A percentile compares a stretch with the other conserved stretches of the same genome.
These are phyloP conservation scores for Sphagnurus paluster DNA, from an alignment of 1,284 basidiomycete genomes.

Conservation along the genomic window DNA sequence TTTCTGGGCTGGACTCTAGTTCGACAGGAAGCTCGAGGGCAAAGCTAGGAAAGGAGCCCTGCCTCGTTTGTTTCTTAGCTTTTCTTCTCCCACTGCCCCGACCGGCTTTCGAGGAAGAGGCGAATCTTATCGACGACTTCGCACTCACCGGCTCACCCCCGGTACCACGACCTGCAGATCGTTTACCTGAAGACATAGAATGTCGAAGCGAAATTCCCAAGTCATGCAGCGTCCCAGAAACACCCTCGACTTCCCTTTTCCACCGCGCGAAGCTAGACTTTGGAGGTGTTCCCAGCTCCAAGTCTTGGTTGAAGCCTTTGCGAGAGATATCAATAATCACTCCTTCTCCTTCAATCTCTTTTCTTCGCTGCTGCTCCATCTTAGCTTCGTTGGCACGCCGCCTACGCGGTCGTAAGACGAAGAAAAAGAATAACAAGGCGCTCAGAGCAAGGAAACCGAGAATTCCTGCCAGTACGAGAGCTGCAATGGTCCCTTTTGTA, in stretches of 20 bases:
- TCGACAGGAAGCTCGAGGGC: constrained; percentile 33
- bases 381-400: constrained; percentile 22
- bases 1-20: constrained; percentile 18
- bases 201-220: constrained; percentile 42
- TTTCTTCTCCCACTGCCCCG: constrained; percentile 37
- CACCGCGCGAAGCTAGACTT: constrained; percentile 39
- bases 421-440: constrained; percentile 39
- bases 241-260: constrained; percentile 41
- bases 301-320: constrained; percentile 10
- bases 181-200: constrained; percentile 32
- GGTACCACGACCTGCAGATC: constrained; percentile 25
- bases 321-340: constrained; percentile 32
- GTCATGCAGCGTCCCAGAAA: constrained; percentile 25
- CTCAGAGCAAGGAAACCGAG: constrained; percentile 49
- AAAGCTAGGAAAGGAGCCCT: constrained; percentile 33
- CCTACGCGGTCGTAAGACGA: constrained; percentile 45
- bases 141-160: constrained; percentile 24
- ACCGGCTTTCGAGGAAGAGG: constrained; percentile 20
- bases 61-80: constrained; percentile 24
- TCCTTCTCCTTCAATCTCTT: constrained; percentile 24
- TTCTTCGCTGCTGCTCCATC: constrained; percentile 20
- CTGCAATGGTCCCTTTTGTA: constrained; percentile 60
- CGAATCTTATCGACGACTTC: constrained; percentile 23
- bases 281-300: constrained; percentile 23
- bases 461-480: constrained; percentile 54